Evolutionary conservation across 2,329 filamentous ascomycete species (phyloP).

Genomic region (Penicillium janthinellum): DNA sequence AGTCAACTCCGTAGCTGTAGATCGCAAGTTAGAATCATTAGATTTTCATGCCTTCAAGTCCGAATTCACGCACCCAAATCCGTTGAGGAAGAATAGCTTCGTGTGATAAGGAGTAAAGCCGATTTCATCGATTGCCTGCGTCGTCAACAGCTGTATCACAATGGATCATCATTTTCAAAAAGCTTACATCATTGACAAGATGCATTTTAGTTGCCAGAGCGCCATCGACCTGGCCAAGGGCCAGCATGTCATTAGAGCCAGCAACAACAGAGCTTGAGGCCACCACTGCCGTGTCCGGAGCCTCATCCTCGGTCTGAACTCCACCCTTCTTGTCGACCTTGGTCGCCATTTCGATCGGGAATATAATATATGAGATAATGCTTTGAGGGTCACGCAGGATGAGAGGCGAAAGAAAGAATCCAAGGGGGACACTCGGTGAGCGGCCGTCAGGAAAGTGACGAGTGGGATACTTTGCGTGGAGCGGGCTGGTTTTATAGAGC

Average conservation of each 20-base stretch:
- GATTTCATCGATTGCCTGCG: constrained; percentile 54
- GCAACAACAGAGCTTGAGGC: background rate
- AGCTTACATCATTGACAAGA: constrained; percentile 65
- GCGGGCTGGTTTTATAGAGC: background rate
- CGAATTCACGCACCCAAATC: constrained; percentile 53
- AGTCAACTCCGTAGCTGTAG: constrained; percentile 19
- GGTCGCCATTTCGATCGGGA: background rate
- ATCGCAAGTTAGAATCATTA: background rate
- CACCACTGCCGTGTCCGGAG: background rate
- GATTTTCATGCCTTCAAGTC: background rate
- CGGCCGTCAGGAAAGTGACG: background rate
- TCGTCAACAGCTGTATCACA: background rate
- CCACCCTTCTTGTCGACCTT: background rate
- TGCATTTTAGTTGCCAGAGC: constrained; percentile 68
- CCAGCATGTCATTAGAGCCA: background rate
- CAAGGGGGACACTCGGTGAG: background rate
- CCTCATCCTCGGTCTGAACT: background rate
- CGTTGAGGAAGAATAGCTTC: constrained; percentile 63
- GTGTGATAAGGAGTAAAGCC: constrained; percentile 58
- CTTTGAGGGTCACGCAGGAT: no score
- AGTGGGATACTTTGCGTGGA: no score
- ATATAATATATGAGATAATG: background rate
- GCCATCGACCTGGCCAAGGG: constrained; percentile 50
- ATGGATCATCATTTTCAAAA: background rate
- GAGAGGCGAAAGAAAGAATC: background rate